These are phyloP conservation scores for Keithomyces neogunnii DNA, from an alignment of 2,329 filamentous ascomycete species.

Conservation along the genomic window DNA sequence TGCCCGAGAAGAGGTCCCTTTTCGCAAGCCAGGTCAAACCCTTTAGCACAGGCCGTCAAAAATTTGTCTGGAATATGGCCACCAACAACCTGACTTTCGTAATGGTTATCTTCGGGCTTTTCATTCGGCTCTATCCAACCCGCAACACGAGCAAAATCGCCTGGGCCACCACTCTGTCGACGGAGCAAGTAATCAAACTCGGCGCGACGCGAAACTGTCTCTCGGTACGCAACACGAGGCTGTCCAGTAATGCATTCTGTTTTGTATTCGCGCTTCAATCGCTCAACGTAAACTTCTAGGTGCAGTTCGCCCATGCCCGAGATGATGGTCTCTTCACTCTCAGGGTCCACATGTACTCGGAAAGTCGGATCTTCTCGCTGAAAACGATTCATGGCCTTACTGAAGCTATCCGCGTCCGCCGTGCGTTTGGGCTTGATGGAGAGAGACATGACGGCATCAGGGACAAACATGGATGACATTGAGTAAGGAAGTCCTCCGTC, in stretches of 20 bases:
- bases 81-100: constrained; percentile 80
- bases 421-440: constrained; percentile 94
- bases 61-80: constrained; percentile 94
- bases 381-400: constrained; percentile 97
- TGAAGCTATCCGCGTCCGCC: constrained; percentile 89
- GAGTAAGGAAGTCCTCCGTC: constrained; percentile 87
- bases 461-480: constrained; percentile 98
- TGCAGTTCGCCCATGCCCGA: constrained; percentile 98
- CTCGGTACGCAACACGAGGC: constrained; percentile 92
- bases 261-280: constrained; percentile 92
- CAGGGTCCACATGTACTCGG: constrained; percentile 82
- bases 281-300: constrained; percentile 94
- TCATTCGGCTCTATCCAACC: constrained; percentile 86
- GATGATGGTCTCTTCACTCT: constrained; percentile 95
- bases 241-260: constrained; percentile 94
- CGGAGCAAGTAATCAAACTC: constrained; percentile 90
- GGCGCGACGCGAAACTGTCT: constrained; percentile 74
- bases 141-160: constrained; percentile 88
- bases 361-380: constrained; percentile 98
- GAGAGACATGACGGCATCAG: constrained; percentile 94
- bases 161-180: constrained; percentile 91
- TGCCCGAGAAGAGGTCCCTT: constrained; percentile 91
- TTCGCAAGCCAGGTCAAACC: constrained; percentile 73
- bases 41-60: constrained; percentile 88
- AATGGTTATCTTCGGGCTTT: constrained; percentile 64